phyloP scores from a whole-genome alignment of 306 rosid species.

The Senna siamea region DNA sequence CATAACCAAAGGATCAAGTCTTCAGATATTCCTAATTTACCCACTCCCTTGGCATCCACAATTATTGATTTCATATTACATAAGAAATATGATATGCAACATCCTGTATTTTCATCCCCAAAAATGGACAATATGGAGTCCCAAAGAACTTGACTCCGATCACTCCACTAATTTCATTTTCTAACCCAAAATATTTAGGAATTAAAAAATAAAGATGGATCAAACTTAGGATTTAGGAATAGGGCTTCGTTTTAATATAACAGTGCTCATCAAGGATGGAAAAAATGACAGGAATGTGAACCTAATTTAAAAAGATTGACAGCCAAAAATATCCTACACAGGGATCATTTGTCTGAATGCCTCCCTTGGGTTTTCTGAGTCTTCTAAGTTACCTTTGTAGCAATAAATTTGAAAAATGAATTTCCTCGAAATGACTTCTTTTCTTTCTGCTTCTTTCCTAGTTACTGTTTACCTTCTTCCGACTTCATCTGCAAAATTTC shows the following conservation, averaged over 20 bases:
- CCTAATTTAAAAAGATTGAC: slow-evolving; percentile 47
- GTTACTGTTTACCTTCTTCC: slow-evolving; percentile 38
- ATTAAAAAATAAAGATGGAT: slow-evolving; percentile 30
- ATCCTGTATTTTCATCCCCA: slow-evolving; percentile 40
- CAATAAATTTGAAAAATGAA: slow-evolving; percentile 19
- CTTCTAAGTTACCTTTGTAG: slow-evolving; percentile 3
- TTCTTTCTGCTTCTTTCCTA: slow-evolving; percentile 34
- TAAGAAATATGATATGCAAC: slow-evolving; percentile 30
- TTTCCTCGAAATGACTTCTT: slow-evolving; percentile 1
- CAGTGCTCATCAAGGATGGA: slow-evolving; percentile 36
- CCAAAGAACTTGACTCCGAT: slow-evolving; percentile 17
- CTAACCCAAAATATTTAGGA: slow-evolving; percentile 15
- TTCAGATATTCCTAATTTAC: slow-evolving; percentile 28
- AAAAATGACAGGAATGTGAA: slow-evolving; percentile 42
- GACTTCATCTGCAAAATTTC: slow-evolving; percentile 47
- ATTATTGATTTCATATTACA: slow-evolving; percentile 37
- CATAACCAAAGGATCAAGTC: slow-evolving; percentile 31
- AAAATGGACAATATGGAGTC: slow-evolving; percentile 46
- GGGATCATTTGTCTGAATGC: slow-evolving; percentile 33
- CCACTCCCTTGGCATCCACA: slow-evolving; percentile 13
- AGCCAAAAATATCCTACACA: slow-evolving; percentile 37
- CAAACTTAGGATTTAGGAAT: slow-evolving; percentile 31
- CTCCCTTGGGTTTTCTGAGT: slow-evolving; percentile 14
- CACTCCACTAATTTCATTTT: slow-evolving; percentile 27
- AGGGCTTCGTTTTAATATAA: slow-evolving; percentile 27